A percentile compares a stretch with the other conserved stretches of the same genome.
phyloP scores from a whole-genome alignment of 2,329 filamentous ascomycete genomes.

The Colletotrichum tamarilloi region DNA sequence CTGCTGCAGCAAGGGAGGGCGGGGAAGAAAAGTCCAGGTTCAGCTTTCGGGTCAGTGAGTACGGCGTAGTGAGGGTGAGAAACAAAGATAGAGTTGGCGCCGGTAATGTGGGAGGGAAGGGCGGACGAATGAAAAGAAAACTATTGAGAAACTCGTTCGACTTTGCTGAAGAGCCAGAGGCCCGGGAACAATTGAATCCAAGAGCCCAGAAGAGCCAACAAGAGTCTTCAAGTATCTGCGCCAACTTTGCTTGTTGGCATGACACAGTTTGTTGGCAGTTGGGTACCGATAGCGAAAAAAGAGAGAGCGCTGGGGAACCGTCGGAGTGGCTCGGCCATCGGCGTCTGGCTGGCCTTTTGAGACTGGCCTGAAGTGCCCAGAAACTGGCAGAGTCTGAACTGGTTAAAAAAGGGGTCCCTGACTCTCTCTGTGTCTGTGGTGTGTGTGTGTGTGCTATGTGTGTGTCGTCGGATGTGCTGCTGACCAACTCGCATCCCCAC shows the following conservation, averaged over 20 bases:
- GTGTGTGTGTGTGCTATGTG: background rate
- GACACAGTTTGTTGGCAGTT: too few relatives aligned
- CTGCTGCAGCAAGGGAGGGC: background rate
- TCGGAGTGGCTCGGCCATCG: background rate
- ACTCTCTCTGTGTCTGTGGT: background rate
- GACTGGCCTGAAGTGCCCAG: background rate
- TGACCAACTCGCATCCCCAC: slow-evolving; percentile 28
- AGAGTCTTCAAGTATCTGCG: background rate
- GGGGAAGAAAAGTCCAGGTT: background rate
- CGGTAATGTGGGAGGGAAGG: background rate
- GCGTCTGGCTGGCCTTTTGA: background rate
- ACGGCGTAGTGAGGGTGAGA: background rate
- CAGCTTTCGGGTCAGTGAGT: background rate
- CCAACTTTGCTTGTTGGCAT: background rate
- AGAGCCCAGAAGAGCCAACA: background rate
- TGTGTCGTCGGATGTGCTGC: slow-evolving; percentile 19
- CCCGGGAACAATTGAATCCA: background rate
- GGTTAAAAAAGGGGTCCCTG: background rate
- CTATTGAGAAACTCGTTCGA: background rate
- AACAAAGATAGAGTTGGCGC: background rate
- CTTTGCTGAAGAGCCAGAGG: background rate
- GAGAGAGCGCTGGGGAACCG: background rate
- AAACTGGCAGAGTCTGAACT: background rate
- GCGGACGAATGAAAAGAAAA: background rate
- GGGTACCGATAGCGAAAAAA: background rate